These are phyloP conservation scores for Drechslerella coelobrocha DNA, from an alignment of 2,329 filamentous ascomycete genomes.

Conservation along the genomic window DNA sequence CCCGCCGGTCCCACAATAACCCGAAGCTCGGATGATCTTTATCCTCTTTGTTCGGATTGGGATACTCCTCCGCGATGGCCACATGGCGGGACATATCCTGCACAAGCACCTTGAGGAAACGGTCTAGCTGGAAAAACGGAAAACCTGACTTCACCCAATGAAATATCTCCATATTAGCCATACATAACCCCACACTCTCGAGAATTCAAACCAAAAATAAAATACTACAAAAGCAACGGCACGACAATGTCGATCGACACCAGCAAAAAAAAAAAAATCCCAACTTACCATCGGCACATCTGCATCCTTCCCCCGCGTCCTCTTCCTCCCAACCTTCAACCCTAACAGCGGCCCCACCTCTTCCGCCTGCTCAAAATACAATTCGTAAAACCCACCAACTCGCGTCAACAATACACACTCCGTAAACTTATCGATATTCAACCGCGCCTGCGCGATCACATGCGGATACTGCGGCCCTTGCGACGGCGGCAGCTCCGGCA, in stretches of 20 bases:
- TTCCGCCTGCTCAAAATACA: conserved; percentile 96
- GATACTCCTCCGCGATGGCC: conserved; percentile 91
- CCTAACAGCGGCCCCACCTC: conserved; percentile 85
- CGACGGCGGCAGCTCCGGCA: conserved; percentile 51
- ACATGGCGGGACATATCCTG: conserved; percentile 90
- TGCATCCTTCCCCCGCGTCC: conserved; percentile 70
- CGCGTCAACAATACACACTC: conserved; percentile 91
- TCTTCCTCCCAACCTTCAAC: conserved; percentile 82
- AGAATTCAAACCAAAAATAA: background rate
- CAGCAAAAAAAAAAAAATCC: conserved; percentile 20
- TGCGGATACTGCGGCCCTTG: conserved; percentile 72
- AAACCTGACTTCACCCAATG: conserved; percentile 74
- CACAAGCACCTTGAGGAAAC: conserved; percentile 89
- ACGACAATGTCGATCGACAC: too few species aligned
- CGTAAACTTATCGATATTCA: conserved; percentile 87
- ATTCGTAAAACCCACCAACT: conserved; percentile 94
- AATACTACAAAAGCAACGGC: conserved; percentile 44
- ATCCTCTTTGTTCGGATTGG: conserved; percentile 71
- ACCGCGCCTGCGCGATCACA: conserved; percentile 84
- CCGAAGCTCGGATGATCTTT: conserved; percentile 67
- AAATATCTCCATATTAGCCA: conserved; percentile 27
- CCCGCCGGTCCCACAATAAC: conserved; percentile 80
- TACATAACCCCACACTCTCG: background rate
- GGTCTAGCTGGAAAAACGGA: conserved; percentile 88
- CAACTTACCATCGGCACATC: conserved; percentile 79